phyloP scores from a whole-genome alignment of 805 yeast genomes.

The Blastobotrys attinorum region DNA sequence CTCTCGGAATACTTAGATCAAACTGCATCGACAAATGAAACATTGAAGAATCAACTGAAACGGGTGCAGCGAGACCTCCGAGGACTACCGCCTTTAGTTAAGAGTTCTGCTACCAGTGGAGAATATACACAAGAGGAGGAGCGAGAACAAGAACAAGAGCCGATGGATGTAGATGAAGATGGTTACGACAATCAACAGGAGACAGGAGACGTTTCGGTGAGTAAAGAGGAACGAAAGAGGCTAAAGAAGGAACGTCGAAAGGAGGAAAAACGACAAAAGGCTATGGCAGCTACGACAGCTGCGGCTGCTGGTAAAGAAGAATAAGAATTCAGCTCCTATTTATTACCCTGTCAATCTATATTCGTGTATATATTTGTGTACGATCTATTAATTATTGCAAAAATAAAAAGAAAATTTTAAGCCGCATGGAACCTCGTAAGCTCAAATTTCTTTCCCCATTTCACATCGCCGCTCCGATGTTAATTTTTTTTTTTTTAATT shows the following conservation, averaged over 20 bases:
- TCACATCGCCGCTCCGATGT: no score
- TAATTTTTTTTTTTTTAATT: no score
- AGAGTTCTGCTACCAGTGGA: slow-evolving; percentile 3
- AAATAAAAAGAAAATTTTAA: no score
- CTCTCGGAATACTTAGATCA: slow-evolving; percentile 36
- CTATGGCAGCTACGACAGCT: no score
- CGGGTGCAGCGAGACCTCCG: slow-evolving; percentile 71
- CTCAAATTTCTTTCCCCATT: no score
- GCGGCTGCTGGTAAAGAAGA: no score
- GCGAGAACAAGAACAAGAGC: background rate
- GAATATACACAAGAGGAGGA: slow-evolving; percentile 4
- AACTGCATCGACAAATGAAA: slow-evolving; percentile 17
- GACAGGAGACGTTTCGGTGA: slow-evolving; percentile 2
- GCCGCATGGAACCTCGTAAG: no score
- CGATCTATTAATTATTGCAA: no score
- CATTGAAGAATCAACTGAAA: slow-evolving; percentile 52
- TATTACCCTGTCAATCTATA: no score
- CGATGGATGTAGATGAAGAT: background rate
- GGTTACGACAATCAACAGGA: slow-evolving; percentile 3
- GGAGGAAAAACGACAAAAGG: slow-evolving; percentile 17
- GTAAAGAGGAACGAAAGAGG: slow-evolving; percentile 19
- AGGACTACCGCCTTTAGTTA: slow-evolving; percentile 59
- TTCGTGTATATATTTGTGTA: no score
- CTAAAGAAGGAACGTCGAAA: slow-evolving; percentile 21
- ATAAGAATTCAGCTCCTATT: no score